phyloP scores from a whole-genome alignment of 345 rosid species.

The Rhodamnia argentea region DNA sequence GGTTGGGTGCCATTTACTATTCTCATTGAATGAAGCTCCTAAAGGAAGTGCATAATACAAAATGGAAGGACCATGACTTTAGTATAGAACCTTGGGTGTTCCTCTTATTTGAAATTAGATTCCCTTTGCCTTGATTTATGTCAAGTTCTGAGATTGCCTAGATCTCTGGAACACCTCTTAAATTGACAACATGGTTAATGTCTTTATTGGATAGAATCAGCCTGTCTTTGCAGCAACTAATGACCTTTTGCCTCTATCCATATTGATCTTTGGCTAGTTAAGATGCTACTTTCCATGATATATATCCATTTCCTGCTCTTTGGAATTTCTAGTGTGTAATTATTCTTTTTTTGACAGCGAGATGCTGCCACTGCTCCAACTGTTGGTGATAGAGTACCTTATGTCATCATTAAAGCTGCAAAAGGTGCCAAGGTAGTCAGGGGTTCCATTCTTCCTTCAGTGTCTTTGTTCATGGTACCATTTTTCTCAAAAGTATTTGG shows the following conservation, averaged over 20 bases:
- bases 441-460: not conserved
- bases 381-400: constrained; percentile 98
- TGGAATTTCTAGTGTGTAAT: not conserved
- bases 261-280: not conserved
- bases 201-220: not conserved
- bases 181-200: not conserved
- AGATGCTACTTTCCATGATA: not conserved
- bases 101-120: not conserved
- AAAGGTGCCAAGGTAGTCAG: constrained; percentile 90
- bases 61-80: not conserved
- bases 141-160: not conserved
- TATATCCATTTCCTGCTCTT: not conserved
- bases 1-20: not conserved
- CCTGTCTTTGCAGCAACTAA: not conserved
- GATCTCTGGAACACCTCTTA: not conserved
- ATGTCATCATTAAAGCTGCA: constrained; percentile 83
- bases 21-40: not conserved
- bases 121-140: not conserved
- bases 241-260: not conserved
- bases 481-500: not conserved
- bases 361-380: constrained; percentile 98
- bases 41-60: not conserved
- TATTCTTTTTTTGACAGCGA: constrained; percentile 44
- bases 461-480: not conserved
- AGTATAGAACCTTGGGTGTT: not conserved